Conservation (phyloP, 2,329 filamentous ascomycete genomes). For the Pleoardoris graminearum region DNA sequence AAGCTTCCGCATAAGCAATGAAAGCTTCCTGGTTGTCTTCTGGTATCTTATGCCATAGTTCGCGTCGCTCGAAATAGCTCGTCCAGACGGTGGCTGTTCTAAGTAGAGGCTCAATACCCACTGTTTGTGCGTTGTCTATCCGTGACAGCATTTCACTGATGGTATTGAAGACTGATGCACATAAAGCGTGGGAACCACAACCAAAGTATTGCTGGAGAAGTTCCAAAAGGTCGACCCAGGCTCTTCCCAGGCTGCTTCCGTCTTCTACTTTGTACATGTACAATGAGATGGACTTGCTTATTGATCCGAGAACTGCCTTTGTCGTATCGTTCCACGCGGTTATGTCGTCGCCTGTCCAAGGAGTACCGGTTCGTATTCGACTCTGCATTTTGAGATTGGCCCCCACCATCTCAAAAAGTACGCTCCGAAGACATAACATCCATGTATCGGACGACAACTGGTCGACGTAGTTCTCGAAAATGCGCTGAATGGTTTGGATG, state of each 20-base stretch:
- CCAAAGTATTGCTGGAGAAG: constrained; percentile 63
- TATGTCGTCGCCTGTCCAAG: constrained; percentile 24
- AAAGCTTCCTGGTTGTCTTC: constrained; percentile 74
- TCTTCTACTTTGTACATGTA: constrained; percentile 74
- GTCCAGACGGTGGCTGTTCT: constrained; percentile 43
- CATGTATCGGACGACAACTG: constrained; percentile 77
- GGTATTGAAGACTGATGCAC: constrained; percentile 47
- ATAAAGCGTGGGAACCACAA: constrained; percentile 46
- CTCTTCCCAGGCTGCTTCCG: constrained; percentile 66
- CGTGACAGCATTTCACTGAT: constrained; percentile 47
- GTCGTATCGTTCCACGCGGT: constrained; percentile 47
- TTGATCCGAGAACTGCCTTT: constrained; percentile 42
- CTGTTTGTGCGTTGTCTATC: constrained; percentile 19
- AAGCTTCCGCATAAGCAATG: constrained; percentile 78
- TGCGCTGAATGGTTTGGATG: constrained; percentile 86
- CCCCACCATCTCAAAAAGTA: constrained; percentile 77
- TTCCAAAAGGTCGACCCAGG: constrained; percentile 75
- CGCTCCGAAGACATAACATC: constrained; percentile 78
- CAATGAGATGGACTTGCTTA: constrained; percentile 65
- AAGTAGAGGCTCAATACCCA: constrained; percentile 32
- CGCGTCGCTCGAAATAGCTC: constrained; percentile 35
- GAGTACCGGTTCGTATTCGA: constrained; percentile 17
- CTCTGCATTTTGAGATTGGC: constrained; percentile 55
- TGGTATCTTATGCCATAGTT: constrained; percentile 22
- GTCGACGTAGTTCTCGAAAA: constrained; percentile 89